Conservation (phyloP, 2,329 filamentous ascomycete species). For the Penicillium sp. region DNA sequence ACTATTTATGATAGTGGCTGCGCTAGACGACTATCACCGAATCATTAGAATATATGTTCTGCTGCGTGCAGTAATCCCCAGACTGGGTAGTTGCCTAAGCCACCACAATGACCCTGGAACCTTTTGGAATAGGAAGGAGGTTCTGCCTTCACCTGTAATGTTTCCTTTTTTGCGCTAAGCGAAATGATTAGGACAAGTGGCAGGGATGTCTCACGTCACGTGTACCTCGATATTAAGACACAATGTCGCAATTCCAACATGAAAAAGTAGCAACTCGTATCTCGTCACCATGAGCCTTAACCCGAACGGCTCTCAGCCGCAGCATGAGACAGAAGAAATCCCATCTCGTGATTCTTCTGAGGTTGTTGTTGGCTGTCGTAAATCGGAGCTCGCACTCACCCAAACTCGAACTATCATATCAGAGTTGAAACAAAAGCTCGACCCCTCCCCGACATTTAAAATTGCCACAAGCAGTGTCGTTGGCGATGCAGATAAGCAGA, state of each 20-base stretch:
- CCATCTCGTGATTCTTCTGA: neutral
- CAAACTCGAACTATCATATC: neutral
- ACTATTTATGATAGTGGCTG: too few relatives aligned
- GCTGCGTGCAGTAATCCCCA: too few relatives aligned
- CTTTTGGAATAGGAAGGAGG: too few relatives aligned
- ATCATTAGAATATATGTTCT: too few relatives aligned
- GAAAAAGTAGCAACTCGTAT: too few relatives aligned
- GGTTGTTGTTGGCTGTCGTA: neutral
- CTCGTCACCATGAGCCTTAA: neutral
- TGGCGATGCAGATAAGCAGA: neutral
- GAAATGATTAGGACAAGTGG: neutral
- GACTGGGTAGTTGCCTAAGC: too few relatives aligned
- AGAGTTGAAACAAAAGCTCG: neutral
- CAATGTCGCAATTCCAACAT: neutral
- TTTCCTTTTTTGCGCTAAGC: neutral
- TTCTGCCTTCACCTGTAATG: too few relatives aligned
- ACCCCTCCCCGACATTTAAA: neutral
- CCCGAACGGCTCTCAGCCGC: neutral
- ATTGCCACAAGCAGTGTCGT: neutral
- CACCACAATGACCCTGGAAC: too few relatives aligned
- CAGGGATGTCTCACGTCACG: neutral
- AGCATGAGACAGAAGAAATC: neutral
- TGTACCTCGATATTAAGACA: neutral
- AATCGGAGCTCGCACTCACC: neutral
- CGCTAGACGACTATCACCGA: too few relatives aligned